Evolutionary conservation across 306 rosid genomes (phyloP), one percentile per base, ranked within the genome.

Genomic region (Lathyrus oleraceus): DNA sequence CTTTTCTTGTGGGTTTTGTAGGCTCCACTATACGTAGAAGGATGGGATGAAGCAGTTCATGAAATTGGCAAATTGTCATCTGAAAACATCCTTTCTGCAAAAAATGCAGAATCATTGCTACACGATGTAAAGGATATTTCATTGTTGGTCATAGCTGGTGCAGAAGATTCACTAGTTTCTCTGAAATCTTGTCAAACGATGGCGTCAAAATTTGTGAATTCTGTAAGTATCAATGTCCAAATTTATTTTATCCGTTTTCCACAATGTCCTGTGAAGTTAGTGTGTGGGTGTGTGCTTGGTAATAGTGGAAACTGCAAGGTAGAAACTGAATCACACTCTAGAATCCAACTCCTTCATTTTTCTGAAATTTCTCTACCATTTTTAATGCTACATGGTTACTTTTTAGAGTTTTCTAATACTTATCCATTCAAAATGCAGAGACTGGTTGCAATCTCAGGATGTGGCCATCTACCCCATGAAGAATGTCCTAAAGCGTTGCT

Each of bases 391-490:
- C 16, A n/a, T 32, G 68, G 25, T 62, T 75, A 19, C 38, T 53
- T 53, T 28, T 71, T 10, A 30, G 56, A 15, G 30, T 32, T 16
- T 21, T 36, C 66, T 66, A 5, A 76, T 71, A 44, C 58, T 25
- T 67, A 28, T 5, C 49, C 38, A 25, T 62, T 54, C 49, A 20
- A 49, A 28, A 3, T 76, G 86, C 97, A 95, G 99, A 86, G 97
- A 83, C 65, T 95, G 67, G 97, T 95, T 45, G 87, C 88, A 10
- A 87, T 95, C 76, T 95, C 99, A 2, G 97, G 97, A 61, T 95
- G 99, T 59, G 99, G 99, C n/a, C 99, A 95, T 83, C 89, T 95
- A 71, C 99, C 99, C 1, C 99, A 95, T 8, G 99, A 95, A 75
- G 99, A 95, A 82, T 95, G 99, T 80, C 99, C 99, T 3, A 91